Base-by-base conservation (phyloP, 257 asterid species). In the Verbena officinalis region DNA sequence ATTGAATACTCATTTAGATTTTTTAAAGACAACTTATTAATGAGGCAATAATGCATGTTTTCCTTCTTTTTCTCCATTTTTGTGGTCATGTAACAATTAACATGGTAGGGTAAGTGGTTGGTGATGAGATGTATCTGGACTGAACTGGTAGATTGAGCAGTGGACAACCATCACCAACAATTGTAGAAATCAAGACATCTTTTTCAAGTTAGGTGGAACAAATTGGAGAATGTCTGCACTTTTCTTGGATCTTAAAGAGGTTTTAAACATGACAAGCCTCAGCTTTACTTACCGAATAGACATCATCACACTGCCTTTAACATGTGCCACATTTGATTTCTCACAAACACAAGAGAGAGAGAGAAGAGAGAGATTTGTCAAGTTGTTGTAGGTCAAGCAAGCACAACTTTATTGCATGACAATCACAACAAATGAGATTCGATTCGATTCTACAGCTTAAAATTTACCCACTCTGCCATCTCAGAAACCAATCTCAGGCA, bases 401-500 rank as follows among this genome's bases (percentile, higher is more conserved):
- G 7, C 64, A 61, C 60, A 55, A 62, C 15, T 59, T 67, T 53
- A 77, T 58, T 66, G 71, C 74, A 73, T 50, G 65, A 65, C 70
- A 68, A 73, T 59, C 67, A 59, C 67, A 59, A 64, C 67, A 70
- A 57, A 59, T 22, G 62, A 70, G 71, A 40, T 57, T 60, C 67
- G 51, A 59, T 22, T 57, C 66, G 71, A 40, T 57, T 60, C 67
- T 59, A 68, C 48, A 40, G 57, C 67, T 54, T 67, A 58, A 73
- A 44, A 15, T 49, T 55, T 38, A 56, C 57, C 75, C 31, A 53
- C 64, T 58, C 50, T 61, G 62, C 52, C 69, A 65, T 54, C 69
- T 62, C 64, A 64, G 55, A 67, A 75, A 69, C 69, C 60, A 76
- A 74, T 20, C 59, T 33, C 48, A 68, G 62, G 58, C 69, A 54